phyloP scores from a whole-genome alignment of 148 eudicot species.

The Beta vulgaris region DNA sequence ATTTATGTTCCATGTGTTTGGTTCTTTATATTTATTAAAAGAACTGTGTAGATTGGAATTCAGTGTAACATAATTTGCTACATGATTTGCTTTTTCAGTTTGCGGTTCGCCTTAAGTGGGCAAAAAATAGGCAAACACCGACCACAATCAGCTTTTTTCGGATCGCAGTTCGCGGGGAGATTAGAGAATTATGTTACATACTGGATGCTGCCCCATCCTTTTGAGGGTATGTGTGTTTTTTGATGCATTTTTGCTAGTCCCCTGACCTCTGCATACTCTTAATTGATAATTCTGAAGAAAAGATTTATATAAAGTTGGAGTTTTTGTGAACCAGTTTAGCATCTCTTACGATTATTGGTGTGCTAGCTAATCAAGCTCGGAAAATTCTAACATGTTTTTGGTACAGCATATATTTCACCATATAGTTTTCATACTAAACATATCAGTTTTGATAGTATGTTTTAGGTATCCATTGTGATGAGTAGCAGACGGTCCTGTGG shows the following conservation, averaged over 20 bases:
- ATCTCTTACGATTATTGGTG: neutral
- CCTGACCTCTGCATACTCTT: neutral
- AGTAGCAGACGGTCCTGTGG: neutral
- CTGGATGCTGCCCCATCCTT: neutral
- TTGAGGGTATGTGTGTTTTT: neutral
- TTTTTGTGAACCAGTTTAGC: neutral
- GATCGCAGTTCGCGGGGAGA: too few species aligned
- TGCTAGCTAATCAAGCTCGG: neutral
- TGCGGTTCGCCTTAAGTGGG: too few species aligned
- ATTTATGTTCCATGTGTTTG: neutral
- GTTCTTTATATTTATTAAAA: neutral
- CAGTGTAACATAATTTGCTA: too few species aligned
- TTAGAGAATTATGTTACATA: too few species aligned
- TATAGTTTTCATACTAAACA: neutral
- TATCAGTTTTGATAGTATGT: neutral
- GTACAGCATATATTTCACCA: neutral
- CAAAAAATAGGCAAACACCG: too few species aligned
- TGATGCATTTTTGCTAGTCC: too few species aligned
- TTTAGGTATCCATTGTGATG: neutral
- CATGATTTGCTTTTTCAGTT: too few species aligned
- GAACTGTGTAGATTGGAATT: neutral
- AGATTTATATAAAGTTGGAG: slow-evolving; percentile 2
- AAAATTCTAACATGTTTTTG: neutral
- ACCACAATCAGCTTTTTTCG: too few species aligned
- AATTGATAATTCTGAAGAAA: neutral